phyloP scores from a whole-genome alignment of 108 stramenopile species.

The Cyclotella atomus region DNA sequence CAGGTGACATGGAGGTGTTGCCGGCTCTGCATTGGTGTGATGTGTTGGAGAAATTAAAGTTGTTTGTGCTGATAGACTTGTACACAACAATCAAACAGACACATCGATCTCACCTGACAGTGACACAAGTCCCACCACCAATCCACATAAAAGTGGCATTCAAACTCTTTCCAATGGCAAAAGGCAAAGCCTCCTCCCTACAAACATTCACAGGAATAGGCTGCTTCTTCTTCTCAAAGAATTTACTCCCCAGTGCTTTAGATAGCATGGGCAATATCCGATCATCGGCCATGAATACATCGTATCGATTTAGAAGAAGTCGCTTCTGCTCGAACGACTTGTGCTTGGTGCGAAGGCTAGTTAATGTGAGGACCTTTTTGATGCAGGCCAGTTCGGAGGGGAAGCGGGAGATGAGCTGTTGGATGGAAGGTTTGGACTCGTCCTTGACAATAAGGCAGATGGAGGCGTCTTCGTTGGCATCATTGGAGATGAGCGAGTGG shows the following conservation, averaged over 20 bases:
- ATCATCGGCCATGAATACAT: conserved; percentile 94
- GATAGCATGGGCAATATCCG: conserved; percentile 94
- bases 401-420: conserved; percentile 77
- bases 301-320: conserved; percentile 70
- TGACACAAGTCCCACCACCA: conserved; percentile 82
- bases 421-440: conserved; percentile 79
- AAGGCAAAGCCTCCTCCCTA: conserved; percentile 73
- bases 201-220: conserved; percentile 83
- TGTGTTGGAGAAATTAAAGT: background rate
- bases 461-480: conserved; percentile 57
- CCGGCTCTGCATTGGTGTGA: conserved; percentile 52
- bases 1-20: conserved; percentile 74
- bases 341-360: conserved; percentile 88
- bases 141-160: conserved; percentile 80
- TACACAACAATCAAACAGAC: background rate
- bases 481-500: conserved; percentile 51
- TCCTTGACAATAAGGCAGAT: conserved; percentile 96
- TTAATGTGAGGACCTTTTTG: conserved; percentile 83
- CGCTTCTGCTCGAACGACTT: conserved; percentile 77
- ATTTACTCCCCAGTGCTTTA: conserved; percentile 88
- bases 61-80: background rate
- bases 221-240: conserved; percentile 90
- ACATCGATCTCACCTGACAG: conserved; percentile 53
- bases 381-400: conserved; percentile 78
- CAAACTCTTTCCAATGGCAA: conserved; percentile 64